Evolutionary conservation across 208 protist species (phyloP), one percentile per base, ranked within the genome.

Genomic region (Angomonas ambiguus): DNA sequence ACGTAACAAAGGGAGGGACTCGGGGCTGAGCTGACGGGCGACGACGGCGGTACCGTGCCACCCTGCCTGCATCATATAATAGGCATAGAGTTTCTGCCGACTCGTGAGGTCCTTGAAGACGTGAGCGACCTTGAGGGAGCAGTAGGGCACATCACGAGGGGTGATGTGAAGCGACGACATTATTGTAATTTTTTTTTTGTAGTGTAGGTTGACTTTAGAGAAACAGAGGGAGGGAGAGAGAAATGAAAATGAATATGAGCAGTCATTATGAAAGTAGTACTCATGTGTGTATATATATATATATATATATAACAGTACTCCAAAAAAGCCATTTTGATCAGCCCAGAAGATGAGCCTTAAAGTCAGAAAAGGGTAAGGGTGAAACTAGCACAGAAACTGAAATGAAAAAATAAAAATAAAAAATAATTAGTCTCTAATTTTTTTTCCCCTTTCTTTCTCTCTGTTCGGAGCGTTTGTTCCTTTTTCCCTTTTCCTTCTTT

Each of bases 41-140:
- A 77, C 69, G 13, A 93, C 76, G 11, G 85, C 24, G 4, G 72
- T 65, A 38, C 77, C 79, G 69, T 59, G 62, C 83, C 86, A 91
- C 31, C 82, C 70, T 3, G 82, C 74, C 48, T 32, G 31, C 73
- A 82, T 82, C 75, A 87, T 71, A 73, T 95, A 72, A 62, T 97
- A 86, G 22, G 93, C 85, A 67, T 97, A 97, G 27, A 72, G 60
- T 18, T 81, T 73, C 71, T 97, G 86, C 65, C 84, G 71, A 16
- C 71, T 27, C 0, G 80, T 95, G 18, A 98, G 71, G 1, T 70
- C 72, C 38, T 85, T 71, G 38, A 95, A 98, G 48, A 93, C 85
- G 45, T 65, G 58, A 16, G 72, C 71, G 58, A 85, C 72, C 60
- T 77, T 73, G 2, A 98, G 77, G 0, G 64, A 62, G 69, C 57